Base-by-base conservation (phyloP, 73 alveolate genomes). In the Tetrahymena elliotti region DNA sequence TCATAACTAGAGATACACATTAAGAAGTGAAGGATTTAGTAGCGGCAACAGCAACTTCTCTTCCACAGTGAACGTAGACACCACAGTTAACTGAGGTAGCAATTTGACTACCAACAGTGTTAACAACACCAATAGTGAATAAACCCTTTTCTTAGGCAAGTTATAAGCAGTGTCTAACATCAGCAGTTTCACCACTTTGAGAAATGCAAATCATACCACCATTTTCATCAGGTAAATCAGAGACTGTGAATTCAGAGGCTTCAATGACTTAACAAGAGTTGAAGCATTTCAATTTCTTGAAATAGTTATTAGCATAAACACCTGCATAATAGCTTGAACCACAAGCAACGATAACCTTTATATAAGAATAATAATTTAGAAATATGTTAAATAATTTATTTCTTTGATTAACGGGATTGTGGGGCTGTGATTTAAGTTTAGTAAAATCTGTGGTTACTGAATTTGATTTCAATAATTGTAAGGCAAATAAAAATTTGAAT, bases 1-100 rank as follows among this genome's bases (percentile, higher is more conserved):
- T 96, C 93, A 95, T 83, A 20, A 93, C 53, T 36, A 96, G 41
- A 83, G 95, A 95, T 33, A 82, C 82, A 20, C 94, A 39, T 83
- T 97, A 94, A 13, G 98, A 95, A 15, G 97, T 95, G 95, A 98
- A 98, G 31, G 98, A 97, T 92, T 98, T 98, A 20, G 99, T 98
- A 12, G 98, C 95, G 31, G 99, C 99, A 34, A 97, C 99, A 18
- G 99, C 98, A 1, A 98, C 97, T 96, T 98, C 99, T 93, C 99
- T 84, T 18, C 99, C 99, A 35, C 98, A 98, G 97, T 98, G 98
- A 83, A 98, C 68, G 84, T 98, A 98, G 41, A 98, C 99, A 8
- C 99, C 99, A 93, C 98, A 94, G 93, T 93, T 95, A 10, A 96
- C 98, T 88, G 92, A 96, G 37, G 99, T 97, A 22, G 99, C 99